Base-by-base conservation (phyloP, 148 eudicot species). In the Persicaria tinctoria region DNA sequence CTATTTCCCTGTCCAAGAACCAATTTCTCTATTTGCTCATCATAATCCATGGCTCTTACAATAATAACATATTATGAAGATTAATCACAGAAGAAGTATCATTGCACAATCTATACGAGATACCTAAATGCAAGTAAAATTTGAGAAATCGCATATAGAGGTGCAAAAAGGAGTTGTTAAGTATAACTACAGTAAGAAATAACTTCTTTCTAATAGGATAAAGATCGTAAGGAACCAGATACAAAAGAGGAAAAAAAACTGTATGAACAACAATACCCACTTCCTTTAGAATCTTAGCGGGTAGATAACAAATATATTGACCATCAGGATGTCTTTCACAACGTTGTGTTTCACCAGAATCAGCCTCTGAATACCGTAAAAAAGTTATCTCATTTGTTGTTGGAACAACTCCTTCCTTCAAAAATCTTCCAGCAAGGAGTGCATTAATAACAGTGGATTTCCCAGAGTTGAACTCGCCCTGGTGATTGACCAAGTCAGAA, bases 381-480 rank as follows among this genome's bases (percentile, higher is more conserved):
- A 94, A 94, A n/a, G 97, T 94, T 75, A 94, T 91, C 81, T 94
- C 98, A 79, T 91, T 91, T 71, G 98, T 94, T 49, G 98, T 94
- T 74, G 98, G 98, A 83, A 94, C 81, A 79, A 94, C 98, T 59
- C 98, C 98, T 74, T 94, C 98, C 82, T 84, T 86, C 77, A 94
- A 68, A 75, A 90, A 94, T 74, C 82, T 90, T 60, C 91, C 83
- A 69, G 97, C 98, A 59, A 94, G 96, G 72, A 94, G 84, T 63
- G 98, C 97, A 85, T 94, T 94, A 57, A 94, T 89, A 80, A 94
- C 91, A n/a, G 90, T 90, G 23, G 98, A 91, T 78, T 94, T 94
- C 64, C 98, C 98, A 11, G 98, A 91, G 82, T 94, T 94, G 70
- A 94, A 94, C 77, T 94, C 98, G 76, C 98, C 98, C 98, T 94